A percentile compares a stretch with the other conserved stretches of the same genome.
Evolutionary conservation across 805 yeast species (phyloP).

Genomic region (Saccharomyces mikatae): DNA sequence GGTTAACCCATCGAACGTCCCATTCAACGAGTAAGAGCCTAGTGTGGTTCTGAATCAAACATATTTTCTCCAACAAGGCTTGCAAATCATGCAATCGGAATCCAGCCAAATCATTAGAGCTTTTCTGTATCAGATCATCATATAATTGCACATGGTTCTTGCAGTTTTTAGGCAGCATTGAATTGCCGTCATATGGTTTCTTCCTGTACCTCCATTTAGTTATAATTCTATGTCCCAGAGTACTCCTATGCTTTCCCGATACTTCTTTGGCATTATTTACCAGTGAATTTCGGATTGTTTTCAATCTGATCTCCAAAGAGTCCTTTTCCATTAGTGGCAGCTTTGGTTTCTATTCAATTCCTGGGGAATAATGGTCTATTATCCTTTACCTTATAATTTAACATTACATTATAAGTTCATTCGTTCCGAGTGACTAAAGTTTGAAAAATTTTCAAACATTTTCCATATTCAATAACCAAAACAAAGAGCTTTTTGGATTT

Average conservation of each 20-base stretch:
- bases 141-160: constrained; percentile 4
- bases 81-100: constrained; percentile 7
- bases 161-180: constrained; percentile 5
- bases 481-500: background rate
- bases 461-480: background rate
- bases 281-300: background rate
- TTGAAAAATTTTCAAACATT: background rate
- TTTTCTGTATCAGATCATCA: constrained; percentile 6
- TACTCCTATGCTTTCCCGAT: background rate
- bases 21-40: constrained; percentile 7
- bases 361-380: background rate
- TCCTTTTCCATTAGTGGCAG: background rate
- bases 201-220: constrained; percentile 11
- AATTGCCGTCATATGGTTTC: constrained; percentile 2
- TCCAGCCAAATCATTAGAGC: constrained; percentile 3
- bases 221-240: constrained; percentile 1
- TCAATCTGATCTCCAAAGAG: background rate
- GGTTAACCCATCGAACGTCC: constrained; percentile 15
- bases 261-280: background rate
- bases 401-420: background rate
- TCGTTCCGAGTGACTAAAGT: background rate
- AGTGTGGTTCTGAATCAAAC: constrained; percentile 7
- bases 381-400: background rate
- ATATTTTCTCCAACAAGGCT: constrained; percentile 6
- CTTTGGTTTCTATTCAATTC: background rate